Evolutionary conservation across 306 rosid species (phyloP), one percentile per base, ranked within the genome.

Genomic region (Potentilla sterilis): DNA sequence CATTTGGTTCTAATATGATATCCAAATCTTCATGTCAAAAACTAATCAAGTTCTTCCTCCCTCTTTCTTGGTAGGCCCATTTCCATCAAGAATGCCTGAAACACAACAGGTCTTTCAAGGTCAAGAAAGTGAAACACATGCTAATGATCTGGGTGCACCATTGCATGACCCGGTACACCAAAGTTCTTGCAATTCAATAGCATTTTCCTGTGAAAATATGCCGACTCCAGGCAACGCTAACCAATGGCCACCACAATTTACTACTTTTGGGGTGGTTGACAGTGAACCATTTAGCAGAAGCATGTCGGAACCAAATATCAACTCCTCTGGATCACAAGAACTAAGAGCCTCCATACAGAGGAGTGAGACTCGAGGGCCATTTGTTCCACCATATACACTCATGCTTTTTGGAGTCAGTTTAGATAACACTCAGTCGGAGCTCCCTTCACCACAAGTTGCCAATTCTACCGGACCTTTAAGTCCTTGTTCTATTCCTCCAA

Each of bases 391-490:
- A n/a, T 77, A 74, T 62, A 71, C 75, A 63, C 9, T 3, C 80
- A 84, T 58, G 81, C 85, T 90, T 35, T 90, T 90, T 67, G 96
- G 96, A 38, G 72, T 90, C 76, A 78, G 69, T 73, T 72, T 90
- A 67, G 68, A 22, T 78, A 70, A 80, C 21, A 48, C 46, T 54
- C 76, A 77, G 67, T 75, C 82, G 80, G 93, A 90, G 88, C 93
- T 88, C 89, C 93, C 96, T 88, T 90, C 93, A 83, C 88, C 59
- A 69, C 89, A 88, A 86, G 78, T 79, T 77, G 79, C 80, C 78
- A 78, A 58, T 78, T 77, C 59, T 37, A 75, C 77, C 79, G 86
- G 78, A 68, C 77, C 13, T 40, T 57, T 73, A 73, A 76, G 79
- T 76, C 73, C 75, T 59, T 43, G 77, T 85, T 66, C 84, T 72